Percentiles rank a stretch among this genome's conserved stretches.
These are phyloP conservation scores for Moricandia moricandioides DNA, from an alignment of 345 rosid species.

Conservation along the genomic window DNA sequence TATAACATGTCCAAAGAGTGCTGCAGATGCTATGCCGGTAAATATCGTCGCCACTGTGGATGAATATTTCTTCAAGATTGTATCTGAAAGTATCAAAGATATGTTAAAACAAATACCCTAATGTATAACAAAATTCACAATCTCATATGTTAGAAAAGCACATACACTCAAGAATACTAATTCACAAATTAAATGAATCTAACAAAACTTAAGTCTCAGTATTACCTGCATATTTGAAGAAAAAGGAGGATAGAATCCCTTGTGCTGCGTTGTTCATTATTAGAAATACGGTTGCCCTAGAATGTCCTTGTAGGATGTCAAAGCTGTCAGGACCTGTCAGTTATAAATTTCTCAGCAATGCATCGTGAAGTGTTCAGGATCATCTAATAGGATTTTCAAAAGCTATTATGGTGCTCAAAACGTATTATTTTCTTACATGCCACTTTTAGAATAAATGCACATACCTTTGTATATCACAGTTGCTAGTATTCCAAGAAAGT, in stretches of 20 bases:
- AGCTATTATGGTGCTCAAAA: background rate
- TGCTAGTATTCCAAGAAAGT: slow-evolving; percentile 74
- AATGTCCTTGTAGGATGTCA: slow-evolving; percentile 21
- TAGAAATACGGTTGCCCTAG: background rate
- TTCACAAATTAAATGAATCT: background rate
- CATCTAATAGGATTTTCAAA: background rate
- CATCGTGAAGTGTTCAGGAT: slow-evolving; percentile 2
- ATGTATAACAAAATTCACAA: background rate
- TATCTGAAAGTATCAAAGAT: slow-evolving; percentile 56
- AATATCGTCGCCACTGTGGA: slow-evolving; percentile 97
- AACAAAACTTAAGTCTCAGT: slow-evolving; percentile 5
- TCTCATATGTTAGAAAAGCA: slow-evolving; percentile 4
- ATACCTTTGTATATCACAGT: slow-evolving; percentile 73
- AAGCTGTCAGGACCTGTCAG: slow-evolving; percentile 77
- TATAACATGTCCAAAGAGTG: slow-evolving; percentile 82
- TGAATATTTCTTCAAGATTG: slow-evolving; percentile 97
- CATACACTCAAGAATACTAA: slow-evolving; percentile 3
- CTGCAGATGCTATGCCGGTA: slow-evolving; percentile 95
- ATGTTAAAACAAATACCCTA: background rate
- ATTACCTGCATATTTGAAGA: background rate
- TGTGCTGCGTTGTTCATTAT: background rate
- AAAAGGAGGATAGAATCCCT: background rate
- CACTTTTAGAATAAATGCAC: slow-evolving; percentile 2
- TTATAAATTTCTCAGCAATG: slow-evolving; percentile 6
- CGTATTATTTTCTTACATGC: background rate